Evolutionary conservation across 352 stramenopile species (phyloP).

Genomic region (Phytophthora vignae): DNA sequence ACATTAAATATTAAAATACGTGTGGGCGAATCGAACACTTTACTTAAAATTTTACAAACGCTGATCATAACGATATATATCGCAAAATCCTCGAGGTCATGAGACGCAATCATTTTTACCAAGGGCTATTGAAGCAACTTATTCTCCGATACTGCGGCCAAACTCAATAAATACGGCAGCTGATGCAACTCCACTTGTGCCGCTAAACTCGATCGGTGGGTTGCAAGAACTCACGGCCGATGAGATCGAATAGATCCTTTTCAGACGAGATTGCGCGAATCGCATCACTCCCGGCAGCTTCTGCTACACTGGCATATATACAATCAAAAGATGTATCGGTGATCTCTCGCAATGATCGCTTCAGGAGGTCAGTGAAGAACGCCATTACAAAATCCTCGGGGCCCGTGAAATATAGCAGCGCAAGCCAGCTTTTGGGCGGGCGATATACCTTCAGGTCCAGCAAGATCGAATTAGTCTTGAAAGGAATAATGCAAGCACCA

Average conservation of each 20-base stretch:
- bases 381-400: conserved; percentile 58
- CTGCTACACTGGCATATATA: conserved; percentile 46
- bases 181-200: neutral
- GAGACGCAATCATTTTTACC: no score
- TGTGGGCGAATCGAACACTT: no score
- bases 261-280: conserved; percentile 59
- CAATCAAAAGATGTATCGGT: conserved; percentile 63
- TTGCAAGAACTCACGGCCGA: conserved; percentile 53
- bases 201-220: conserved; percentile 55
- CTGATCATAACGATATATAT: no score
- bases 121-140: no score
- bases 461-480: conserved; percentile 61
- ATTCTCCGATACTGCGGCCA: no score
- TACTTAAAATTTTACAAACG: no score
- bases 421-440: conserved; percentile 70
- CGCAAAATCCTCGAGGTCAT: neutral
- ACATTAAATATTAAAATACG: no score
- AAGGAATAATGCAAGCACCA: conserved; percentile 63
- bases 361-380: conserved; percentile 58
- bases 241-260: conserved; percentile 67
- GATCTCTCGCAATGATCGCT: conserved; percentile 55
- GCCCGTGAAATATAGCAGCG: conserved; percentile 80
- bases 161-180: conserved; percentile 43
- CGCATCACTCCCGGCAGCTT: conserved; percentile 41
- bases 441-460: conserved; percentile 78